phyloP scores from a whole-genome alignment of 257 asterid genomes.

The Penstemon newberryi region DNA sequence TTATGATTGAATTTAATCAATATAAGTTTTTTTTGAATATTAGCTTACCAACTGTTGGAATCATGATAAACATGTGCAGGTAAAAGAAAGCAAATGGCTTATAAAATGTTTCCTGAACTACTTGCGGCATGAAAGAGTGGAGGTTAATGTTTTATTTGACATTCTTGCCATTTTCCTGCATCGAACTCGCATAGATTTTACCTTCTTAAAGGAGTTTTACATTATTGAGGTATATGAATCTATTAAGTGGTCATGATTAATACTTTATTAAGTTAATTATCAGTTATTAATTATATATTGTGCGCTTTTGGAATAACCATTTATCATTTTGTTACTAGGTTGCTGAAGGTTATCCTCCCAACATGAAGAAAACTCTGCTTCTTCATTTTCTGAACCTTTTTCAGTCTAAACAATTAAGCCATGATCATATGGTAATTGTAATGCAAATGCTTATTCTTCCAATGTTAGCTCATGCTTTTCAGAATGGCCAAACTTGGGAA shows the following conservation, averaged over 20 bases:
- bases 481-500: slow-evolving; percentile 96
- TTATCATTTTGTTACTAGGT: slow-evolving; percentile 50
- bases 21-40: slow-evolving; percentile 2
- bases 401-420: slow-evolving; percentile 81
- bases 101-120: slow-evolving; percentile 96
- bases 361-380: slow-evolving; percentile 85
- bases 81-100: slow-evolving; percentile 99
- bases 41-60: slow-evolving; percentile 24
- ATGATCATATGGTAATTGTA: slow-evolving; percentile 92
- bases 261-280: slow-evolving; percentile 14
- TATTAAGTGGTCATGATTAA: slow-evolving; percentile 11
- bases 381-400: slow-evolving; percentile 89
- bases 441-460: slow-evolving; percentile 99
- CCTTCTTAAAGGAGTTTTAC: slow-evolving; percentile 97
- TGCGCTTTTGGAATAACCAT: slow-evolving; percentile 22
- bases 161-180: slow-evolving; percentile 83
- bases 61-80: slow-evolving; percentile 53
- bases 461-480: slow-evolving; percentile 96
- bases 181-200: slow-evolving; percentile 92
- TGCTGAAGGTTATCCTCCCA: slow-evolving; percentile 92
- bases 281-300: slow-evolving; percentile 2
- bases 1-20: background rate
- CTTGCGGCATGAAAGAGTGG: slow-evolving; percentile 82
- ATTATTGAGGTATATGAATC: slow-evolving; percentile 73
- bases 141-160: slow-evolving; percentile 87